Evolutionary conservation across 164 flowering plant genomes (phyloP).

Genomic region (Warburgia ugandensis): DNA sequence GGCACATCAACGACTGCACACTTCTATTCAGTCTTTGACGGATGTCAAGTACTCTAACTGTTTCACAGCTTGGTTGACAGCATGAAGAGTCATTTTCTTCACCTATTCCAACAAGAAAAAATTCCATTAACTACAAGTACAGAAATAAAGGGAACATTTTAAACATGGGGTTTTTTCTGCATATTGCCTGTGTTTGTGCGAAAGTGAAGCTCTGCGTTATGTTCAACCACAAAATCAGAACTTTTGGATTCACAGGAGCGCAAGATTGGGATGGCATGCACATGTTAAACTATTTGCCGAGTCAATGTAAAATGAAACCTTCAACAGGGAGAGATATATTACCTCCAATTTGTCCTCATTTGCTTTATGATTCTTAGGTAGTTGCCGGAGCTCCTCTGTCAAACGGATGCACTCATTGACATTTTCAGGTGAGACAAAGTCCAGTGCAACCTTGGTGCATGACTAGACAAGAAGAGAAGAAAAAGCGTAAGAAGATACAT

Average conservation of each 20-base stretch:
- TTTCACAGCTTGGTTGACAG: constrained; percentile 32
- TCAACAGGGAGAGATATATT: background rate
- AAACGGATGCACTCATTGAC: constrained; percentile 50
- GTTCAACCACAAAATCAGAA: no score
- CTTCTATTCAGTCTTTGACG: background rate
- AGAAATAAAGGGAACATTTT: no score
- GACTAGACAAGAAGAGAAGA: constrained; percentile 35
- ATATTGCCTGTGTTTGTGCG: no score
- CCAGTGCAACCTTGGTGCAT: constrained; percentile 78
- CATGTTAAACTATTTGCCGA: background rate
- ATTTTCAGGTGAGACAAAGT: constrained; percentile 87
- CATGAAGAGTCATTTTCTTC: constrained; percentile 64
- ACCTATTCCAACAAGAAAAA: constrained; percentile 31
- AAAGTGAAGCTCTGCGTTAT: no score
- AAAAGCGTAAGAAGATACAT: background rate
- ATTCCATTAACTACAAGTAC: background rate
- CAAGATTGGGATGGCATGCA: background rate
- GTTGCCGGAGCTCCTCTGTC: constrained; percentile 59
- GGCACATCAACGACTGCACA: no score
- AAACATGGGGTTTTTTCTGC: no score
- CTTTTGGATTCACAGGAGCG: no score
- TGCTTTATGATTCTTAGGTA: constrained; percentile 59
- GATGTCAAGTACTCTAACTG: constrained; percentile 23
- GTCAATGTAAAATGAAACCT: background rate
- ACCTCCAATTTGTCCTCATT: constrained; percentile 90